Conservation (phyloP, 2,329 filamentous ascomycete genomes). For the Mollisia scopiformis region DNA sequence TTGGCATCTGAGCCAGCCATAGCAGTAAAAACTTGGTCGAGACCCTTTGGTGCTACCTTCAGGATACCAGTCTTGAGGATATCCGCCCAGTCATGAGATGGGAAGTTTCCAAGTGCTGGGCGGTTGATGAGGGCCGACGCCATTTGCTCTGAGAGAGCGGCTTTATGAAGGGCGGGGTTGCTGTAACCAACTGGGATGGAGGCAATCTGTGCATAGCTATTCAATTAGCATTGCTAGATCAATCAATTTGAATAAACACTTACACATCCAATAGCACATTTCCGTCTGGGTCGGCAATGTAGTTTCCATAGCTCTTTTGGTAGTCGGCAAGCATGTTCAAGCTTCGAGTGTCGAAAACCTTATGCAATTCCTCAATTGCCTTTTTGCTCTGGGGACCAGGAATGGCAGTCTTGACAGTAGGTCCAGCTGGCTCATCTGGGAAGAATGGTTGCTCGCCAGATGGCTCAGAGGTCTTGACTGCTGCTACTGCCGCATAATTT, state of each 20-base stretch:
- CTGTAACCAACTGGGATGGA: conserved; percentile 85
- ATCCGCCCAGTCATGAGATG: conserved; percentile 73
- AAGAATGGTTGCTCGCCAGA: conserved; percentile 33
- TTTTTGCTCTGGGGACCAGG: conserved; percentile 41
- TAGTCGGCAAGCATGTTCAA: conserved; percentile 58
- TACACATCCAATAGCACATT: conserved; percentile 54
- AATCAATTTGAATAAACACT: conserved; percentile 32
- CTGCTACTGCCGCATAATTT: conserved; percentile 27
- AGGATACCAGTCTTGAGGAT: conserved; percentile 74
- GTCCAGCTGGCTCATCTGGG: conserved; percentile 35
- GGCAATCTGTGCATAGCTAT: conserved; percentile 77
- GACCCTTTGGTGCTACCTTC: conserved; percentile 71
- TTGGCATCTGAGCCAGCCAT: conserved; percentile 82
- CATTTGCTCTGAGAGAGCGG: conserved; percentile 73
- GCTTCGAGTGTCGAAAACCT: conserved; percentile 54
- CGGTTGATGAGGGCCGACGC: conserved; percentile 75
- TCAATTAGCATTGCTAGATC: conserved; percentile 17
- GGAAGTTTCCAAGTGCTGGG: conserved; percentile 81
- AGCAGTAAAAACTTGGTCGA: conserved; percentile 80
- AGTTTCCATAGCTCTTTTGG: conserved; percentile 54
- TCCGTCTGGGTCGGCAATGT: conserved; percentile 54
- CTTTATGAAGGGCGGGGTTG: conserved; percentile 68
- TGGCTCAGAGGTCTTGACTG: conserved; percentile 21
- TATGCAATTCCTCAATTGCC: conserved; percentile 46
- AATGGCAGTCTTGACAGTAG: conserved; percentile 40